A percentile compares a stretch with the other conserved stretches of the same genome.
These are phyloP conservation scores for Stephania cephalantha DNA, from an alignment of 164 flowering plant genomes.

Conservation along the genomic window DNA sequence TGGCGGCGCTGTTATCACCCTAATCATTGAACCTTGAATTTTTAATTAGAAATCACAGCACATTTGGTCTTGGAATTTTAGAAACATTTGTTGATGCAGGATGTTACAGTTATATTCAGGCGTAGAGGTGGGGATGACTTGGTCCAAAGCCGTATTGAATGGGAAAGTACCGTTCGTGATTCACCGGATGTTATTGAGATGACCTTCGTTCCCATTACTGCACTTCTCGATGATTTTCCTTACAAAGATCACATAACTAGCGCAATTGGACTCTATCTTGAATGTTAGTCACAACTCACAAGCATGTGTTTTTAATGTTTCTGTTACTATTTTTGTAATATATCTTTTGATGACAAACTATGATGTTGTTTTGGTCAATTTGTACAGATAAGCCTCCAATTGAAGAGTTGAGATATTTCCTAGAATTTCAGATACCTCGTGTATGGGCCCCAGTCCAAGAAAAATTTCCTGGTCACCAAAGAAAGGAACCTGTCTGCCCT, in stretches of 20 bases:
- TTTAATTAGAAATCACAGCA: constrained; percentile 2
- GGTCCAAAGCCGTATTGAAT: constrained; percentile 52
- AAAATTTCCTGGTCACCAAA: constrained; percentile 47
- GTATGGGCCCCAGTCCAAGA: constrained; percentile 75
- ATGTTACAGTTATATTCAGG: constrained; percentile 72
- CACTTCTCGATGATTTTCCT: constrained; percentile 53
- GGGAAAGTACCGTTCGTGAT: constrained; percentile 55
- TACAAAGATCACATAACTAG: constrained; percentile 57
- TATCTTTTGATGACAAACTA: neutral
- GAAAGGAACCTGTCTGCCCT: constrained; percentile 85
- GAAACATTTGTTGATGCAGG: constrained; percentile 38
- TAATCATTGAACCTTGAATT: constrained; percentile 2
- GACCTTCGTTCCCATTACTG: constrained; percentile 59
- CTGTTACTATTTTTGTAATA: neutral
- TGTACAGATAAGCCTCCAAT: constrained; percentile 77
- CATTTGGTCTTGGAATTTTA: constrained; percentile 6
- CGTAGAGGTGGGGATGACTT: constrained; percentile 89
- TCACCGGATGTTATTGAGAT: constrained; percentile 79
- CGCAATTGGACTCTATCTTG: constrained; percentile 65
- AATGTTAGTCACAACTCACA: constrained; percentile 37
- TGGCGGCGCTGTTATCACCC: neutral
- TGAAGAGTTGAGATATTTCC: constrained; percentile 71
- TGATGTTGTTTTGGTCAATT: constrained; percentile 5
- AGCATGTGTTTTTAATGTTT: constrained; percentile 5
- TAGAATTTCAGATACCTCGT: constrained; percentile 75